These are phyloP conservation scores for Leptographium procerum DNA, from an alignment of 2,329 filamentous ascomycete genomes.

Conservation along the genomic window DNA sequence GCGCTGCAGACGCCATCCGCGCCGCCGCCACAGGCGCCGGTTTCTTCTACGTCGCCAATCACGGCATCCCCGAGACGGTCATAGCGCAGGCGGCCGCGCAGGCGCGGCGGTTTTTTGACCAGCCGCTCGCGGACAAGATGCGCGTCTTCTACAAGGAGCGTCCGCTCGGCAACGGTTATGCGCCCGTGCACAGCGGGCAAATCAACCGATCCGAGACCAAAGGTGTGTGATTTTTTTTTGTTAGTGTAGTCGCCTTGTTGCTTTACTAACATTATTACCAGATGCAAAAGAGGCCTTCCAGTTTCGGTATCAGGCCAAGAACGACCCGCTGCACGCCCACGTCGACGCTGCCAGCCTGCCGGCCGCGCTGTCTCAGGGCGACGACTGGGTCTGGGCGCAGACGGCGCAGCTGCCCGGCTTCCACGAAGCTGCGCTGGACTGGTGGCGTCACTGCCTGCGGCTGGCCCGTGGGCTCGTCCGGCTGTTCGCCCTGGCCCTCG, in stretches of 20 bases:
- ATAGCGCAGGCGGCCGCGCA: slow-evolving; percentile 8
- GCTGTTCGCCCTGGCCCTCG: slow-evolving; percentile 14
- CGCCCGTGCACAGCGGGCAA: slow-evolving; percentile 10
- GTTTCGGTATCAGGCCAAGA: slow-evolving; percentile 15
- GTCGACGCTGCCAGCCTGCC: background rate
- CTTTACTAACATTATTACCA: background rate
- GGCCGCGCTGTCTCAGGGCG: slow-evolving; percentile 6
- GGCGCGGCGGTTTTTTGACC: slow-evolving; percentile 12
- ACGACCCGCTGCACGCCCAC: slow-evolving; percentile 10
- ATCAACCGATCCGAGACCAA: slow-evolving; percentile 13
- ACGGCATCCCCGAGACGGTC: slow-evolving; percentile 13
- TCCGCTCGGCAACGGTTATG: slow-evolving; percentile 13
- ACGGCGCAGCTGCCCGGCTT: slow-evolving; percentile 14
- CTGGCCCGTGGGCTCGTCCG: slow-evolving; percentile 14
- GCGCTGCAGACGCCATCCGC: slow-evolving; percentile 29
- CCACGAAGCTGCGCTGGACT: slow-evolving; percentile 12
- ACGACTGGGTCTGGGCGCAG: slow-evolving; percentile 15
- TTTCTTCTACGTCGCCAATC: slow-evolving; percentile 16
- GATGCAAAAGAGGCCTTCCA: slow-evolving; percentile 16
- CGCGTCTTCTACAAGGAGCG: slow-evolving; percentile 6
- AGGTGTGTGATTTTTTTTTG: background rate
- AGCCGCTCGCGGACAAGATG: slow-evolving; percentile 14
- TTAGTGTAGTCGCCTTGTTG: background rate
- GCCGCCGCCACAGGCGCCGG: slow-evolving; percentile 11
- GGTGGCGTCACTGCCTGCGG: slow-evolving; percentile 15